Base-by-base conservation (phyloP, 139 green algal species). In the Asterochloris erici region DNA sequence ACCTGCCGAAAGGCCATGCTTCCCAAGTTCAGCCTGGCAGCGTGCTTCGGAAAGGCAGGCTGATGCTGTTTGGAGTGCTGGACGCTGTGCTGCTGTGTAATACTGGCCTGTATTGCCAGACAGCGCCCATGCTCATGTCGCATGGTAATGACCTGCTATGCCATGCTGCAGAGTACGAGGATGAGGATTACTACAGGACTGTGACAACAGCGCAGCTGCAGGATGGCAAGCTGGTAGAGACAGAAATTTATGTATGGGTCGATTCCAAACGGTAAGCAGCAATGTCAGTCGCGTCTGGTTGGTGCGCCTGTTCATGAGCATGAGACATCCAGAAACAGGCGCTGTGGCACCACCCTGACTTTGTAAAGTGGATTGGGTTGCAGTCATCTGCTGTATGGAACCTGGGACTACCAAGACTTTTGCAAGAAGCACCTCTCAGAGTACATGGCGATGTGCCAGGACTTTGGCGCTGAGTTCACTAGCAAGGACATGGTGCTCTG, bases 201-300 rank as follows among this genome's bases (percentile, higher is more conserved):
- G 63, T 61, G 81, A 81, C 26, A 62, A 81, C 63, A 14, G 62
- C 77, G 10, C 16, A 74, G 12, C 26, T 47, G 28, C 63, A 80
- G 76, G 76, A 70, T 68, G 91, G 88, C 61, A 85, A 73, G 19
- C 82, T 9, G 0, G 9, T 89, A 0, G 38, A 79, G 14, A 88
- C 92, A 19, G 82, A 87, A 47, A 84, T 95, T 1, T 96, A 96
- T 86, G 61, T 95, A 0, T 96, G 92, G 90, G 77, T 85, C 70
- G 82, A 90, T n/a, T 77, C n/a, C 17, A 26, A 73, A 9, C 75
- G 63, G 54, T 80, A 29, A 70, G 27, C 77, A 71, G 26, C 70
- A 76, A 15, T 24, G 16, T 29, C 23, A 54, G 24, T 38, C 4
- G 14, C 14, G 9, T 76, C 24, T 29, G 14, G 16, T 4, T 15